Conservation (phyloP, 352 stramenopile genomes). For the Globisporangium acanthophoron region DNA sequence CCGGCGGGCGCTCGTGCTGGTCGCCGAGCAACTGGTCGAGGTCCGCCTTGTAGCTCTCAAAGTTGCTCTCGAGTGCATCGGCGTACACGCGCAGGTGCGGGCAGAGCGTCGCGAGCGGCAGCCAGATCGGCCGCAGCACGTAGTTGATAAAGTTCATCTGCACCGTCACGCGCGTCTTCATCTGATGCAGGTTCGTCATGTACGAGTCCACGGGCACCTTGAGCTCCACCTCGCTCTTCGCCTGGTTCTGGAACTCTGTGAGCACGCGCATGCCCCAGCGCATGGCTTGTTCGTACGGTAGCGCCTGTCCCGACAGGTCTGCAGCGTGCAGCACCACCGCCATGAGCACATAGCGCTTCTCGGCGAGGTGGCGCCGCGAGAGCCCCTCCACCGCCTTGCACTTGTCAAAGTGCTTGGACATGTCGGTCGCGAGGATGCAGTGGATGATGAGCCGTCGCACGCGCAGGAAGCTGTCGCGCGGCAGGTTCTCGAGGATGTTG, state of each 20-base stretch:
- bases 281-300: conserved; percentile 46
- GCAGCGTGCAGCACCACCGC: conserved; percentile 64
- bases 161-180: conserved; percentile 13
- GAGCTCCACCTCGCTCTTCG: conserved; percentile 29
- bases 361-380: conserved; percentile 44
- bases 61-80: conserved; percentile 51
- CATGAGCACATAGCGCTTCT: conserved; percentile 58
- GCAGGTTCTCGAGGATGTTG: conserved; percentile 67
- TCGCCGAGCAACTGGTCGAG: conserved; percentile 39
- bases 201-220: conserved; percentile 49
- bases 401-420: conserved; percentile 72
- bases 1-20: conserved; percentile 16
- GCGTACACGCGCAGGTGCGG: conserved; percentile 46
- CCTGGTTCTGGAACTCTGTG: conserved; percentile 73
- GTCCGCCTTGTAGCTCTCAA: conserved; percentile 57
- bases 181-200: conserved; percentile 24
- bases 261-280: conserved; percentile 60
- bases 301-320: conserved; percentile 53
- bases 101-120: conserved; percentile 40
- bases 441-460: conserved; percentile 59
- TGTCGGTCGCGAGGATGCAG: conserved; percentile 76
- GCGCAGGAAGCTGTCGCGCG: conserved; percentile 32
- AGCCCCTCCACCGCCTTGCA: conserved; percentile 60
- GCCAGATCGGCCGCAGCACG: conserved; percentile 66
- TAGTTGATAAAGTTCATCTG: conserved; percentile 80